Evolutionary conservation across 139 green algal genomes (phyloP), one percentile per base, ranked within the genome.

Genomic region (Closterium sp.): DNA sequence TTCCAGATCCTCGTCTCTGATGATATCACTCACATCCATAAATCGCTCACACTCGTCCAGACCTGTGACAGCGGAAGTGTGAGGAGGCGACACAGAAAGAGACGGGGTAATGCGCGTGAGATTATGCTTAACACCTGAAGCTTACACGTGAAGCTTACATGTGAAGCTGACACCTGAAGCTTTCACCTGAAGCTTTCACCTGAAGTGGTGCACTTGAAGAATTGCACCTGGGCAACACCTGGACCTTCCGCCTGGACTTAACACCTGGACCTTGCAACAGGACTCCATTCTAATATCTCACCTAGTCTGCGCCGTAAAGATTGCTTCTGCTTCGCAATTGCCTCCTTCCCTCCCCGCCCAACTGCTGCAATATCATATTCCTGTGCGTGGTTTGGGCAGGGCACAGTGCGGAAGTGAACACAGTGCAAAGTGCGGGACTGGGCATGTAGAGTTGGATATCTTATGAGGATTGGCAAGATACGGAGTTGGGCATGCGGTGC

Each of bases 1-100:
- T 76, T 86, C 83, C 16, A 98, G 91, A 90, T 98, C 97, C 33
- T 97, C 96, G 33, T 98, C 97, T 4, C 92, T 86, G 1, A 98
- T 88, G 25, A 98, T 92, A 2, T 97, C 95, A 10, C 94, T 92
- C 0, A 96, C 96, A 94, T 98, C 95, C 87, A 98, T 94, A 28
- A 98, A 91, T 9, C 84, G 89, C 9, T 96, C 96, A 36, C 95
- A 88, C 33, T 92, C 92, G 4, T 94, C 94, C 89, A 94, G 31
- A 34, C 91, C 91, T 93, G 91, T 34, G 33, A 30, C 34, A 84
- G 25, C 30, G 16, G 1, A 76, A 76, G 55, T 76, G 55, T 76
- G 55, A 16, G 16, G 55, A 76, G 25, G 55, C 3, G 25, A 76
- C 16, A 76, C 16, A 76, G 16, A 28, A 76, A 76, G 12, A n/a